These are phyloP conservation scores for Teratosphaeria gauchensis DNA, from an alignment of 2,329 filamentous ascomycete genomes.

Conservation along the genomic window DNA sequence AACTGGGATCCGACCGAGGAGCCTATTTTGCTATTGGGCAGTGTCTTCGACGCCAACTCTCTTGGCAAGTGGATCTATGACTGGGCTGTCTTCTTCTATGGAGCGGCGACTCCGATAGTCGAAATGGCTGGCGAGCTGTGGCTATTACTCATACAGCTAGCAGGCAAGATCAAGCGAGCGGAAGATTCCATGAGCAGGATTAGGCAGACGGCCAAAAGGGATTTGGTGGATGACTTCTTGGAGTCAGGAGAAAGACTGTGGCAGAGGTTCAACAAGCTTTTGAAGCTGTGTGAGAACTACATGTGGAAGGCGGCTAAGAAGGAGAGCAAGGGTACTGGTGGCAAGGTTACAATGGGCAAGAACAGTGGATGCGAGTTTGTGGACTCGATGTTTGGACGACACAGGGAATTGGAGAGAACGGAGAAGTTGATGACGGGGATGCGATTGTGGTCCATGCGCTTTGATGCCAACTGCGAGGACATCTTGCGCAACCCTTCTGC, in stretches of 20 bases:
- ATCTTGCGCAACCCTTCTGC: conserved; percentile 54
- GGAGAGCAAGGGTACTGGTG: conserved; percentile 46
- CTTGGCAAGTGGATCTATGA: conserved; percentile 99
- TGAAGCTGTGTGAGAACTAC: conserved; percentile 85
- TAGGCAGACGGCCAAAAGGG: conserved; percentile 60
- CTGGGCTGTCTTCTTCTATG: conserved; percentile 91
- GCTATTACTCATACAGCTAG: conserved; percentile 86
- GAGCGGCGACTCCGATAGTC: conserved; percentile 69
- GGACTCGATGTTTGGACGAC: conserved; percentile 85
- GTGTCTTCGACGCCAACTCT: conserved; percentile 94
- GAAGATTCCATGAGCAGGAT: conserved; percentile 69
- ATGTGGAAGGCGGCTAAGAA: conserved; percentile 86
- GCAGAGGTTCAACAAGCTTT: conserved; percentile 71
- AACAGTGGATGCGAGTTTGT: conserved; percentile 93
- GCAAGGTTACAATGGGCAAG: conserved; percentile 70
- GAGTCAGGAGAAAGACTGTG: conserved; percentile 79
- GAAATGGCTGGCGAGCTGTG: conserved; percentile 92
- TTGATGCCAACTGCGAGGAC: conserved; percentile 91
- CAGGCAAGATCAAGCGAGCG: conserved; percentile 85
- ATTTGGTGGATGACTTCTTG: conserved; percentile 84
- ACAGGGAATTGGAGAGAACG: conserved; percentile 79
- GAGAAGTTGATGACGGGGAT: conserved; percentile 88
- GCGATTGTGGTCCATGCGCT: conserved; percentile 82
- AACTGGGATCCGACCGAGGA: conserved; percentile 96
- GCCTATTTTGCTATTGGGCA: conserved; percentile 87